Base-by-base conservation (phyloP, 83 land plant genomes). In the Picea mariana region DNA sequence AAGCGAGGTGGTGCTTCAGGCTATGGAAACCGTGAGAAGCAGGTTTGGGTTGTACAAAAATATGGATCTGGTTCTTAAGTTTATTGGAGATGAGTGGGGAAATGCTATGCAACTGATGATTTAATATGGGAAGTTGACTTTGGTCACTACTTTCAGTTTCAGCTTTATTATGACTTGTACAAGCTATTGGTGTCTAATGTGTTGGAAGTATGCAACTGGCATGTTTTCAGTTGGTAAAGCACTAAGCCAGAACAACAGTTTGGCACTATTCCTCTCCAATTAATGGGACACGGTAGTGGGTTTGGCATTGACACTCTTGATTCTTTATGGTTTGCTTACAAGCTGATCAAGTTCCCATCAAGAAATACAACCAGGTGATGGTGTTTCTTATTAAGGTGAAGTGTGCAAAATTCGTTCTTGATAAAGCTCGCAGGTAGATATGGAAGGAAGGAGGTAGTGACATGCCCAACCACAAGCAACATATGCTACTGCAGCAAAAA, bases 401-500 rank as follows among this genome's bases (percentile, higher is more conserved):
- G 38, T 34, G 38, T 34, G 38, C 3, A 34, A 34, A 34, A 34
- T 34, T 34, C 38, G 38, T 34, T 34, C 38, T 34, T 34, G 38
- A 34, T 34, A 34, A 34, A 34, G 38, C 38, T 34, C 38, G 3
- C 38, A 34, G 38, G 38, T 34, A 34, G 38, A 34, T 34, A 34
- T 34, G 38, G 38, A 34, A 97, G 99, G 91, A 83, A 77, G 89
- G 86, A 85, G 90, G 91, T 64, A 88, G 84, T 60, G 84, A 79
- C 81, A 84, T 84, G 63, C 81, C 79, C 40, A 87, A 85, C 79
- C 81, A 80, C 64, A 95, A 97, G 87, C 95, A 72, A 77, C 95
- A 91, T 79, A 82, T 96, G 84, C 85, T 97, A 62, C 82, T 95
- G 77, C 95, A 97, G 88, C 97, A 94, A 75, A 95, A 97, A 82